A percentile compares a stretch with the other conserved stretches of the same genome.
Evolutionary conservation across 495 filamentous ascomycete genomes (phyloP).

Genomic region (Neurospora tetrasperma): DNA sequence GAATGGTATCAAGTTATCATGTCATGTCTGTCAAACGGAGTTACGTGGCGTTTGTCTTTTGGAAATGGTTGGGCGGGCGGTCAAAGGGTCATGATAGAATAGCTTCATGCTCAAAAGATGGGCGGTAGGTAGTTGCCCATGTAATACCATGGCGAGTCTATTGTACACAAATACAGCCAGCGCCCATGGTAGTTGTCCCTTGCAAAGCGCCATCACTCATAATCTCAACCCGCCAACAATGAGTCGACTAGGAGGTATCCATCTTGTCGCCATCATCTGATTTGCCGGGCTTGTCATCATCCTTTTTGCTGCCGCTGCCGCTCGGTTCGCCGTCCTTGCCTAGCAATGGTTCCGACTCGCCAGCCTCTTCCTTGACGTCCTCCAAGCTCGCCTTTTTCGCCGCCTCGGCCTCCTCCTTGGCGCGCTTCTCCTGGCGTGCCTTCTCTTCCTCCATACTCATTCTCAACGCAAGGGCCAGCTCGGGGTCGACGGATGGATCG

Average conservation of each 20-base stretch:
- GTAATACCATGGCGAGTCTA: conserved; percentile 5
- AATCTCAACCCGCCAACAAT: neutral
- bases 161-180: conserved; percentile 7
- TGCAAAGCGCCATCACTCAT: neutral
- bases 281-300: conserved; percentile 42
- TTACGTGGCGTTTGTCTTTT: conserved; percentile 13
- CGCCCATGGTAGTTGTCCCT: neutral
- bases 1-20: conserved; percentile 6
- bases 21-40: conserved; percentile 9
- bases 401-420: conserved; percentile 60
- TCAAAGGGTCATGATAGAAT: neutral
- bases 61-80: neutral
- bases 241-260: conserved; percentile 53
- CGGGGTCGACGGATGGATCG: conserved; percentile 76
- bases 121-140: neutral
- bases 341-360: conserved; percentile 52
- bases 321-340: conserved; percentile 58
- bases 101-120: neutral
- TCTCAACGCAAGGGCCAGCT: conserved; percentile 86
- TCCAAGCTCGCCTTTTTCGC: conserved; percentile 69
- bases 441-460: conserved; percentile 98
- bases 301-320: conserved; percentile 34
- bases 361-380: conserved; percentile 75
- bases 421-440: conserved; percentile 76
- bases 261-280: conserved; percentile 59